Base-by-base conservation (phyloP, 2,329 filamentous ascomycete genomes). In the Calonectria hongkongensis region DNA sequence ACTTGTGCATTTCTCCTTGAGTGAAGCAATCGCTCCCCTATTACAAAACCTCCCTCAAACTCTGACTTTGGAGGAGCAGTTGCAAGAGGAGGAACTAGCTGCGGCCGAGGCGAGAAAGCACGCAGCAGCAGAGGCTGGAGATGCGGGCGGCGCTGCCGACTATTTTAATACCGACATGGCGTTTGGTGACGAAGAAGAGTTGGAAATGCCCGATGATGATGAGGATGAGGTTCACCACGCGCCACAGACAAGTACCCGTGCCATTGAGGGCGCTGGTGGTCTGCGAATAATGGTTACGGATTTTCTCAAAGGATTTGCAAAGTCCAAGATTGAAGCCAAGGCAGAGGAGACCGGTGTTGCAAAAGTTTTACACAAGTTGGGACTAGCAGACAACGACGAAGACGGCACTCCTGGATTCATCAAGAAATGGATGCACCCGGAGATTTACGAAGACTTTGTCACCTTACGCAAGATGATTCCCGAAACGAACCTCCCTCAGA, bases 1-100 rank as follows among this genome's bases (percentile, higher is more conserved):
- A 1, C 87, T 98, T 25, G 95, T 95, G 83, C 94, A 98, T 82
- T 80, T 95, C 51, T 90, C 90, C 4, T 87, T 98, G 65, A 93
- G 93, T 80, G 86, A 86, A n/a, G 94, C 95, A 2, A 89, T 98
- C 58, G 87, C 91, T 36, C 95, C 95, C 0, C 88, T 98, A 6
- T 87, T 98, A 30, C 90, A 94, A 81, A 96, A 93, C 79, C 89
- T 98, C 1, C 95, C 95, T 1, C 92, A 94, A 80, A 94, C 93
- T n/a, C 86, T 93, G 2, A 79, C 92, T 21, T 84, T 92, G 0
- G 85, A 89, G 68, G 89, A 89, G 75, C 88, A 90, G 74, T 75
- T 86, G 7, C 83, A 85, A 33, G 73, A 80, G 41, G 81, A 84
- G 62, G 83, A 85, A 86, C 82, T 90, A 75, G 89, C 90, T 70